Evolutionary conservation across 352 stramenopile genomes (phyloP).

Genomic region (Phytopythium cucurbitacearum): DNA sequence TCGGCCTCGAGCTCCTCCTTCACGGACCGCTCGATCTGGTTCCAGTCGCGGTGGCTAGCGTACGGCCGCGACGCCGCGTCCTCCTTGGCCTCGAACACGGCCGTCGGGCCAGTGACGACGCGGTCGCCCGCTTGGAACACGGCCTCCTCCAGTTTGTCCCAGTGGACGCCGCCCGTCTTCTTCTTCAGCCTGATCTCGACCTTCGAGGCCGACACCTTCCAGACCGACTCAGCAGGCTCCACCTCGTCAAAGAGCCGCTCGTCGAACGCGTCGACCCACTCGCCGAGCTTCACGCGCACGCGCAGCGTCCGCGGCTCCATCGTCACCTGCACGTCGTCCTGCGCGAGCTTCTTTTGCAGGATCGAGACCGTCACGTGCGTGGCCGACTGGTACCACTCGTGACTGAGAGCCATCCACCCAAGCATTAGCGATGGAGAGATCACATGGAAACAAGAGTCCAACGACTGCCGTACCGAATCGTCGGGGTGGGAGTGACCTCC

Average conservation of each 20-base stretch:
- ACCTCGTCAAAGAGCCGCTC: slow-evolving; percentile 75
- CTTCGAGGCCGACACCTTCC: slow-evolving; percentile 60
- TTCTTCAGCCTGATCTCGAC: slow-evolving; percentile 87
- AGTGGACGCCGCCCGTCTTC: slow-evolving; percentile 42
- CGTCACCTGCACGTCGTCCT: slow-evolving; percentile 55
- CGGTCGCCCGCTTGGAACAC: slow-evolving; percentile 38
- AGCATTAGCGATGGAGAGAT: neutral
- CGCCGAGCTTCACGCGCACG: slow-evolving; percentile 43
- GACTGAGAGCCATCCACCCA: slow-evolving; percentile 15
- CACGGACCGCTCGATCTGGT: slow-evolving; percentile 80
- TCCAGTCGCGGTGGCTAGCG: slow-evolving; percentile 85
- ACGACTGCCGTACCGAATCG: slow-evolving; percentile 22
- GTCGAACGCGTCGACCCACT: slow-evolving; percentile 55
- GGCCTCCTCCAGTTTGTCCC: slow-evolving; percentile 71
- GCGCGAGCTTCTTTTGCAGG: slow-evolving; percentile 73
- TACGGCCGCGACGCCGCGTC: slow-evolving; percentile 60
- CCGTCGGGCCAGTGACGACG: slow-evolving; percentile 45
- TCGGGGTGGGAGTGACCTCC: slow-evolving; percentile 10
- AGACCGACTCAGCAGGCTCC: slow-evolving; percentile 44
- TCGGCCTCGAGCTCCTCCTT: slow-evolving; percentile 77
- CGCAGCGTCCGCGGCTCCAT: slow-evolving; percentile 49
- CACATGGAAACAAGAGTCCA: neutral
- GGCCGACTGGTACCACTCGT: slow-evolving; percentile 87
- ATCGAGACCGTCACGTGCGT: slow-evolving; percentile 81
- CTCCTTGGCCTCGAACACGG: slow-evolving; percentile 56